phyloP scores from a whole-genome alignment of 768 basidiomycete species.

The Hemileccinum rubropunctum region DNA sequence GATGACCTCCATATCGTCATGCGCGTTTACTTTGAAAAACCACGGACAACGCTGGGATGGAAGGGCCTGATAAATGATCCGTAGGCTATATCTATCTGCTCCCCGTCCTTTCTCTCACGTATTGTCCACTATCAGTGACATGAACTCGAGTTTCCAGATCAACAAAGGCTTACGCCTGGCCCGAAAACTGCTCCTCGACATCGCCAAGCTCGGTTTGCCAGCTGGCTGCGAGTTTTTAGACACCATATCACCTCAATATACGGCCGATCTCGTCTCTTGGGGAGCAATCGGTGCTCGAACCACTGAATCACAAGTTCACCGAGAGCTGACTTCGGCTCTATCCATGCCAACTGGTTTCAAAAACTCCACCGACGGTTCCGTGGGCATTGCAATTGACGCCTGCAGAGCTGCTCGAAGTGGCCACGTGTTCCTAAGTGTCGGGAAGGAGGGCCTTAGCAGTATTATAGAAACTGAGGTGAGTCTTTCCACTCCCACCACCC shows the following conservation, averaged over 20 bases:
- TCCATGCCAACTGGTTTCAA: constrained; percentile 99
- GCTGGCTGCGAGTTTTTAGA: constrained; percentile 96
- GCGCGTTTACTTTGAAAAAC: constrained; percentile 99
- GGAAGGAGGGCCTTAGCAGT: constrained; percentile 92
- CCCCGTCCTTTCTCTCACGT: neutral
- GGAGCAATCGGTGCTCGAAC: constrained; percentile 95
- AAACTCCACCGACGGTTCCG: constrained; percentile 93
- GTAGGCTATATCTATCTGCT: constrained; percentile 12
- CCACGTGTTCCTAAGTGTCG: constrained; percentile 95
- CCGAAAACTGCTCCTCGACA: constrained; percentile 80
- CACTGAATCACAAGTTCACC: constrained; percentile 91
- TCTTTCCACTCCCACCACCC: neutral
- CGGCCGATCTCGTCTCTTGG: constrained; percentile 91
- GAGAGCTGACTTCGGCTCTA: constrained; percentile 82
- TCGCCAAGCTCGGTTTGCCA: constrained; percentile 88
- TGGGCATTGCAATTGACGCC: constrained; percentile 91
- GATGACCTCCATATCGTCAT: constrained; percentile 93
- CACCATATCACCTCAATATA: constrained; percentile 80
- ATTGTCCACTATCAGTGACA: constrained; percentile 39
- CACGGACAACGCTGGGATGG: constrained; percentile 96
- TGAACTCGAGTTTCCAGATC: constrained; percentile 92
- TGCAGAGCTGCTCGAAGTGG: constrained; percentile 88
- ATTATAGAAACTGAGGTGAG: constrained; percentile 90
- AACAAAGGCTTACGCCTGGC: constrained; percentile 93
- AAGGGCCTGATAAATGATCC: constrained; percentile 99